These are phyloP conservation scores for Syzygium syzygioides DNA, from an alignment of 441 rosid species.

Conservation along the genomic window DNA sequence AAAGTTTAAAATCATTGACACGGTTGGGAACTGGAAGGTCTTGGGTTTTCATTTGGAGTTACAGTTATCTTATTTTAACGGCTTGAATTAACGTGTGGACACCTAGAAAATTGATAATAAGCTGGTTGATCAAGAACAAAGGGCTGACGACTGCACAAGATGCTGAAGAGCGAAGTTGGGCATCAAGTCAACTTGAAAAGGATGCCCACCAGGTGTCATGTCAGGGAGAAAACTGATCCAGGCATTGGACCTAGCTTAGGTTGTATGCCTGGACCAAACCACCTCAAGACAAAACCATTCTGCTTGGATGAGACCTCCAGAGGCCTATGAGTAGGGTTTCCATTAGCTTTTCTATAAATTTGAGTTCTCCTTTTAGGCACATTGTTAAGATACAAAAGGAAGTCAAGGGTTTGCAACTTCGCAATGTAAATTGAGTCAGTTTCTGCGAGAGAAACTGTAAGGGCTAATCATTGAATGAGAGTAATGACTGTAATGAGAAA, in stretches of 20 bases:
- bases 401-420: neutral
- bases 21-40: neutral
- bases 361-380: neutral
- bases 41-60: neutral
- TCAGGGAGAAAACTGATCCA: neutral
- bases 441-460: neutral
- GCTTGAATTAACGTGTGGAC: neutral
- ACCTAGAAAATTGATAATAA: neutral
- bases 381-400: neutral
- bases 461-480: neutral
- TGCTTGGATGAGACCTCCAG: neutral
- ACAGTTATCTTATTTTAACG: neutral
- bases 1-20: neutral
- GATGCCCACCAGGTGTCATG: neutral
- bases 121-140: neutral
- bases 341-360: neutral
- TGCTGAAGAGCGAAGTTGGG: neutral
- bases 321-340: neutral
- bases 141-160: neutral
- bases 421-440: neutral
- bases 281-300: neutral
- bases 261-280: neutral
- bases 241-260: neutral
- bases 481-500: neutral
- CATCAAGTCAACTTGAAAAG: neutral